Evolutionary conservation across 192 early-diverging fungal species (phyloP).

Genomic region (Pilaira anomala): DNA sequence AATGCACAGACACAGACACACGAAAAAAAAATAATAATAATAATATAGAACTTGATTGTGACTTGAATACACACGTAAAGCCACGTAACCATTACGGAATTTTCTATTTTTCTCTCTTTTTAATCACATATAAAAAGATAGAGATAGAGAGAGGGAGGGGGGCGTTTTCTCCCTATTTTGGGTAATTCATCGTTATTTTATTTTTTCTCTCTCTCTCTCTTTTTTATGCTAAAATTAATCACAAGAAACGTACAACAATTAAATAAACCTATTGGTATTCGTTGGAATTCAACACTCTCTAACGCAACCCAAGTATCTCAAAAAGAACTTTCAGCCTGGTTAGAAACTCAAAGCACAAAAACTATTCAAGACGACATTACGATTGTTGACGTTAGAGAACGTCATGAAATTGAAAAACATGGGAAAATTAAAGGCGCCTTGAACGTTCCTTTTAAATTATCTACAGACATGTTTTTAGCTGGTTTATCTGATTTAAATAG

Average conservation of each 20-base stretch:
- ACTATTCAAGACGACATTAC: neutral
- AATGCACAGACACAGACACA: too few relatives aligned
- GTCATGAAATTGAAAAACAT: constrained; percentile 22
- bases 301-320: neutral
- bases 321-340: neutral
- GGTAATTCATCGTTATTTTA: neutral
- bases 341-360: neutral
- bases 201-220: neutral
- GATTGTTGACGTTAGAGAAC: constrained; percentile 27
- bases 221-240: neutral
- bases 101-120: too few relatives aligned
- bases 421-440: constrained; percentile 28
- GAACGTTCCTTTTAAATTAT: constrained; percentile 30
- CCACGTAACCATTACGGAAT: neutral
- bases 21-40: too few relatives aligned
- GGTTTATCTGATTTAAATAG: constrained; percentile 32
- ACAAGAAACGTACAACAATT: neutral
- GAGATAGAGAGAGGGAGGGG: too few relatives aligned
- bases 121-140: too few relatives aligned
- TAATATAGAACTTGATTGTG: too few relatives aligned
- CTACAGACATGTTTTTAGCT: constrained; percentile 20
- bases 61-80: neutral
- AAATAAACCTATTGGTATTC: too few relatives aligned
- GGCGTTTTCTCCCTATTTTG: too few relatives aligned
- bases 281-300: neutral